These are phyloP conservation scores for Periconia macrospinosa DNA, from an alignment of 2,329 filamentous ascomycete species.

Conservation along the genomic window DNA sequence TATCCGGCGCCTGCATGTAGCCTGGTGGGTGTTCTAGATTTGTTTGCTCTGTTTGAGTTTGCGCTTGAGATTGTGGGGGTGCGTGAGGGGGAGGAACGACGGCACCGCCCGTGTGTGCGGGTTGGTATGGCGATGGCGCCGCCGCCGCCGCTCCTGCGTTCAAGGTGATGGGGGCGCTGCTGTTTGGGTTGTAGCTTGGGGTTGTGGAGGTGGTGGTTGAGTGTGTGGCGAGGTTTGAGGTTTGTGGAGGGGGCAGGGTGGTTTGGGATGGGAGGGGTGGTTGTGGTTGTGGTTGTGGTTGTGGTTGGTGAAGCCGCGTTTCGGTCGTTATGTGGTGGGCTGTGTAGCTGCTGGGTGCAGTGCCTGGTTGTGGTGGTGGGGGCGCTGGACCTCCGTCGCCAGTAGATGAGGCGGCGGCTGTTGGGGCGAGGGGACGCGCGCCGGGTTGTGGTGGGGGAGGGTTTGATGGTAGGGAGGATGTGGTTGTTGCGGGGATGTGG, in stretches of 20 bases:
- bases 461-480: slow-evolving; percentile 18
- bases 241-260: slow-evolving; percentile 41
- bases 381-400: slow-evolving; percentile 9
- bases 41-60: too few relatives aligned
- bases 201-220: slow-evolving; percentile 36
- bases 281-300: slow-evolving; percentile 42
- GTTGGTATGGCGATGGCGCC: slow-evolving; percentile 27
- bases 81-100: slow-evolving; percentile 6
- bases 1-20: slow-evolving; percentile 51
- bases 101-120: slow-evolving; percentile 21
- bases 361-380: slow-evolving; percentile 43
- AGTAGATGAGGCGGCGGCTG: slow-evolving; percentile 13
- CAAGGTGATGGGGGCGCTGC: slow-evolving; percentile 40
- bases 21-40: slow-evolving; percentile 50
- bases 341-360: slow-evolving; percentile 21
- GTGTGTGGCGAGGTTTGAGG: slow-evolving; percentile 42
- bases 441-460: slow-evolving; percentile 46
- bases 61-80: too few relatives aligned
- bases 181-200: slow-evolving; percentile 16
- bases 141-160: slow-evolving; percentile 31
- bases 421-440: slow-evolving; percentile 34
- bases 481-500: slow-evolving; percentile 32
- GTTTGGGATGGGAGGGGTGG: too few relatives aligned
- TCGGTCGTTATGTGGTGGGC: slow-evolving; percentile 37
- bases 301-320: slow-evolving; percentile 16